Evolutionary conservation across 1,284 basidiomycete genomes (phyloP), one percentile per base, ranked within the genome.

Genomic region (Gomphus bonarii): DNA sequence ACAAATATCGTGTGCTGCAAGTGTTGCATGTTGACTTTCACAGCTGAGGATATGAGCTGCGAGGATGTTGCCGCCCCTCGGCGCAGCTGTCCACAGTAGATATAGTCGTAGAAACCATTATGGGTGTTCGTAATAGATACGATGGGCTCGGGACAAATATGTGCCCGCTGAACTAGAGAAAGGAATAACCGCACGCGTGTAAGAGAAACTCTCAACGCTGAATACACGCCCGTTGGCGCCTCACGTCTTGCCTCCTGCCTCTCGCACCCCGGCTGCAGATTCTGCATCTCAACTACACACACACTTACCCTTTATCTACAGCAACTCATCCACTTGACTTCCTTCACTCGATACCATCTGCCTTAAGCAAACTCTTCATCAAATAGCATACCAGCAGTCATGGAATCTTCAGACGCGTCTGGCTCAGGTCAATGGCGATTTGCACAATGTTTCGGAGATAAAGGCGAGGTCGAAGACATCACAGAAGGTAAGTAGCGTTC

Each of bases 381-480:
- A 52, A 28, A 35, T 20, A 63, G 59, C 61, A 58, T 35, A 43
- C 50, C 57, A 49, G 47, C 59, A 63, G 66, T 61, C 61, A 77
- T 75, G 49, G 49, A 77, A 69, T 64, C 69, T n/a, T 49, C 60
- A 48, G 92, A 95, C 75, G 82, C 88, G 67, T 88, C 87, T 67
- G 79, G 83, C 64, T 88, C 85, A 69, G 87, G 86, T 65, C 87
- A 87, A 68, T 99, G 97, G 97, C 87, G 95, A 66, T 99, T 99
- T 73, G 97, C 97, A 56, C 97, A 99, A 72, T 99, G 97, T 76
- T 99, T 99, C 71, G 97, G 97, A 66, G 94, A 97, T 79, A 95
- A 97, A 80, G 94, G 91, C 65, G 91, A 99, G 70, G 95, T 99
- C 31, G 97, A 99, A 70, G 97, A 99, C 72, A 99, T 99, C 69